Percentiles rank a stretch among this genome's conserved stretches.
phyloP scores from a whole-genome alignment of 2,329 filamentous ascomycete genomes.

The Xylaria sp. region DNA sequence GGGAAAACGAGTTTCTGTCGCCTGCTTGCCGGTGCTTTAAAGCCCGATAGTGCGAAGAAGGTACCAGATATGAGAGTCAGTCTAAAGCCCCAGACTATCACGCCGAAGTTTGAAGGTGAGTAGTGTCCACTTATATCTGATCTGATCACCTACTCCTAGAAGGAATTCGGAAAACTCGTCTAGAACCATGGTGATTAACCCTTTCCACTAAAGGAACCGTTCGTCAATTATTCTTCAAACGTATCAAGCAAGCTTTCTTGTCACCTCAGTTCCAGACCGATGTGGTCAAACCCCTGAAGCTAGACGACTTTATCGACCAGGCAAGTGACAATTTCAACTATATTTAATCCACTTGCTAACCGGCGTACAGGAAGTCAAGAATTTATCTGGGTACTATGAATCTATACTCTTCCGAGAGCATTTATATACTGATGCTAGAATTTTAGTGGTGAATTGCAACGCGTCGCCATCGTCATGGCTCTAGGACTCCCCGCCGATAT shows the following conservation, averaged over 20 bases:
- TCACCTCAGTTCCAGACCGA: slow-evolving; percentile 99
- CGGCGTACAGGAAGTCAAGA: slow-evolving; percentile 80
- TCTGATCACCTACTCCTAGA: not conserved
- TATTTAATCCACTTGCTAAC: slow-evolving; percentile 21
- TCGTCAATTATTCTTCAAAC: slow-evolving; percentile 96
- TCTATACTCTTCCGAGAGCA: not conserved
- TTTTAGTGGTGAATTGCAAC: slow-evolving; percentile 93
- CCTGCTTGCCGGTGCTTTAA: slow-evolving; percentile 90
- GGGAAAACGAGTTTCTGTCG: slow-evolving; percentile 99
- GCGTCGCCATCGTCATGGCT: slow-evolving; percentile 97
- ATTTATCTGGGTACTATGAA: slow-evolving; percentile 73
- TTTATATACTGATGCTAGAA: slow-evolving; percentile 15
- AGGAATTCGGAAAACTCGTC: not conserved
- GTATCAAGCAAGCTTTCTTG: slow-evolving; percentile 93
- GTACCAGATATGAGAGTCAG: slow-evolving; percentile 96
- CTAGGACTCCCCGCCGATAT: slow-evolving; percentile 96
- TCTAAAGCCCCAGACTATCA: slow-evolving; percentile 99
- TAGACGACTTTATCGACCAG: slow-evolving; percentile 99
- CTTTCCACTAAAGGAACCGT: slow-evolving; percentile 68
- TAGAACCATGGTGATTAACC: not conserved
- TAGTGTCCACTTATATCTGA: not conserved
- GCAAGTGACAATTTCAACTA: slow-evolving; percentile 14
- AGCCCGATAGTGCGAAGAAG: slow-evolving; percentile 82
- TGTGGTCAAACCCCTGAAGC: slow-evolving; percentile 98
- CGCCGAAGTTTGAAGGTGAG: slow-evolving; percentile 89